Evolutionary conservation across 2,329 filamentous ascomycete species (phyloP).

Genomic region (Hymenoscyphus infarciens): DNA sequence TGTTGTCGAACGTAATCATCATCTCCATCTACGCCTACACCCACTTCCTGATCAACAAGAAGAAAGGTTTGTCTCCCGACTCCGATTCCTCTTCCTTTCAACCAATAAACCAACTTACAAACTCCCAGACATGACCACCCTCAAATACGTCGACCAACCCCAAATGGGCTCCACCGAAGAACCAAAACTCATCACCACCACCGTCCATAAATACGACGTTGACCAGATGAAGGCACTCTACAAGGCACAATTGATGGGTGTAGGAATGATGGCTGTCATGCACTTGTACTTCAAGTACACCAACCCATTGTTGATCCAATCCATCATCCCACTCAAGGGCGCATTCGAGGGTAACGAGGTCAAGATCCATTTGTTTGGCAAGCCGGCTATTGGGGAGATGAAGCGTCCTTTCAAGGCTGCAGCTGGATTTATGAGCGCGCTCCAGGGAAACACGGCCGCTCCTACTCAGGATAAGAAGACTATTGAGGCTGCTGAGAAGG

Average conservation of each 20-base stretch:
- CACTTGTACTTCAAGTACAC: constrained; percentile 99
- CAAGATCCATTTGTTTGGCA: constrained; percentile 90
- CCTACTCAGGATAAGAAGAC: constrained; percentile 91
- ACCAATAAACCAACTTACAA: no score
- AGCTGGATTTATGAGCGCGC: constrained; percentile 76
- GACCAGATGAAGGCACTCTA: constrained; percentile 79
- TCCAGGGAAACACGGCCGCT: constrained; percentile 57
- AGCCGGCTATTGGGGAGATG: constrained; percentile 83
- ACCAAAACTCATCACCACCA: constrained; percentile 94
- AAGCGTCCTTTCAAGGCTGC: constrained; percentile 92
- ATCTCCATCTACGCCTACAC: constrained; percentile 80
- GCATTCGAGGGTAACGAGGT: constrained; percentile 92
- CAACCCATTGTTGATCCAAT: constrained; percentile 98
- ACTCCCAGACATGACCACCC: constrained; percentile 81
- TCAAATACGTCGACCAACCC: constrained; percentile 97
- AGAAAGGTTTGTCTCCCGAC: no score
- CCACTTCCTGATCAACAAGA: constrained; percentile 82
- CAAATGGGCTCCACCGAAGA: constrained; percentile 92
- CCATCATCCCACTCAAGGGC: constrained; percentile 94
- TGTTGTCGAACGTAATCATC: constrained; percentile 74
- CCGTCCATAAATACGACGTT: constrained; percentile 90
- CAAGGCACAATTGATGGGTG: constrained; percentile 90
- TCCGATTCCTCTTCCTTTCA: no score
- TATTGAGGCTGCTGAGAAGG: constrained; percentile 74
- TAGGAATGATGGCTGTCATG: constrained; percentile 98